These are phyloP conservation scores for Prunus armeniaca DNA, from an alignment of 306 rosid species.

Conservation along the genomic window DNA sequence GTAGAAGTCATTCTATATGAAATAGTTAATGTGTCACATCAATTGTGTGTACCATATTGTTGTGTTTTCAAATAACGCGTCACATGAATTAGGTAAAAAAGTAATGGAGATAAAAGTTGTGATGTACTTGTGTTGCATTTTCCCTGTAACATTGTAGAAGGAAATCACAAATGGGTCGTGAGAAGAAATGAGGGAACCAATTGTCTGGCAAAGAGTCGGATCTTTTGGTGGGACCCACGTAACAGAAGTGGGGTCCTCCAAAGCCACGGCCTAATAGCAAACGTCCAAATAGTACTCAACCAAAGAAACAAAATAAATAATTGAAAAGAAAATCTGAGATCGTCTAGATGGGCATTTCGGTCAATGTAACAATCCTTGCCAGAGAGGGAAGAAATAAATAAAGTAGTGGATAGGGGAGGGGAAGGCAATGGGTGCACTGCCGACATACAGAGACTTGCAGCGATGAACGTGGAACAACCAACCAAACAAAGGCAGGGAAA, in stretches of 20 bases:
- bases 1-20: too few species aligned
- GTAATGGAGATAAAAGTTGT: neutral
- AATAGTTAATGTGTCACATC: too few species aligned
- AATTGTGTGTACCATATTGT: too few species aligned
- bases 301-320: neutral
- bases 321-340: neutral
- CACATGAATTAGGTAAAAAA: neutral
- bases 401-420: constrained; percentile 11
- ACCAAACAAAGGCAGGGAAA: constrained; percentile 2
- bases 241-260: neutral
- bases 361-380: constrained; percentile 11
- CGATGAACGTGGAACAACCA: constrained; percentile 29
- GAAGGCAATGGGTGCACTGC: constrained; percentile 23
- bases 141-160: neutral
- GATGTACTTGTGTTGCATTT: neutral
- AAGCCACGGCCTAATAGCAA: neutral
- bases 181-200: too few species aligned
- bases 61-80: neutral
- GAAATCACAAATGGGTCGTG: neutral
- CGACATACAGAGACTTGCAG: constrained; percentile 20
- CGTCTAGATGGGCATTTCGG: constrained; percentile 25
- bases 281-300: neutral
- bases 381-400: neutral
- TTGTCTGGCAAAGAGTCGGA: neutral
- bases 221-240: constrained; percentile 24